Conservation (phyloP, 306 rosid genomes). For the Albizia julibrissin region DNA sequence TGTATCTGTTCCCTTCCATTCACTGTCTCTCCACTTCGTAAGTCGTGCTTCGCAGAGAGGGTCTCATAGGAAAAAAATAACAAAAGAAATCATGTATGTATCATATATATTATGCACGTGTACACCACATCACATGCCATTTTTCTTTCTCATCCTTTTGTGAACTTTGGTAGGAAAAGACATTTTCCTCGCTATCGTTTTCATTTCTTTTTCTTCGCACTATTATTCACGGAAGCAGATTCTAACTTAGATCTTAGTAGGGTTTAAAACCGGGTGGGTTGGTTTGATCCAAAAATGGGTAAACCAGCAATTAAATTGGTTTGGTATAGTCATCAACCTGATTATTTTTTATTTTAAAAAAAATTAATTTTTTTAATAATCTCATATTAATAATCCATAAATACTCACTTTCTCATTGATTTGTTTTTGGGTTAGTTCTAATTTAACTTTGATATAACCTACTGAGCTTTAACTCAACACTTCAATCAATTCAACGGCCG, state of each 20-base stretch:
- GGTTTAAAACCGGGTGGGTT: rapidly evolving
- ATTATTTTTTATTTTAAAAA: too few relatives aligned
- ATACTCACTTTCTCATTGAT: too few relatives aligned
- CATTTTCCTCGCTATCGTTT: slow-evolving; percentile 17
- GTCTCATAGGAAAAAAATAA: background rate
- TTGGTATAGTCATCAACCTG: too few relatives aligned
- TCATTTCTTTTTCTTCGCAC: background rate
- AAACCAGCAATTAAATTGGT: too few relatives aligned
- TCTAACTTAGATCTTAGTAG: too few relatives aligned
- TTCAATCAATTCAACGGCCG: rapidly evolving
- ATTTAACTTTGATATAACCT: too few relatives aligned
- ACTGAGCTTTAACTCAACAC: rapidly evolving
- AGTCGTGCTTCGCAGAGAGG: slow-evolving; percentile 42
- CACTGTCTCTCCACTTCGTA: slow-evolving; percentile 48
- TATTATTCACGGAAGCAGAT: background rate
- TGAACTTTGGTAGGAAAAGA: background rate
- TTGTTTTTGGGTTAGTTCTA: rapidly evolving
- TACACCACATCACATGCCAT: slow-evolving; percentile 65
- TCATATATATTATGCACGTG: slow-evolving; percentile 54
- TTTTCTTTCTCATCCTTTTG: slow-evolving; percentile 26
- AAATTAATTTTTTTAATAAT: too few relatives aligned
- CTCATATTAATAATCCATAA: too few relatives aligned
- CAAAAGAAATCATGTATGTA: background rate
- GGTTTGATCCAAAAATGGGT: rapidly evolving
- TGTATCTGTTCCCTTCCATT: slow-evolving; percentile 46